A percentile compares a stretch with the other conserved stretches of the same genome.
Conservation (phyloP, 2,329 filamentous ascomycete species). For the Parafenestella ontariensis region DNA sequence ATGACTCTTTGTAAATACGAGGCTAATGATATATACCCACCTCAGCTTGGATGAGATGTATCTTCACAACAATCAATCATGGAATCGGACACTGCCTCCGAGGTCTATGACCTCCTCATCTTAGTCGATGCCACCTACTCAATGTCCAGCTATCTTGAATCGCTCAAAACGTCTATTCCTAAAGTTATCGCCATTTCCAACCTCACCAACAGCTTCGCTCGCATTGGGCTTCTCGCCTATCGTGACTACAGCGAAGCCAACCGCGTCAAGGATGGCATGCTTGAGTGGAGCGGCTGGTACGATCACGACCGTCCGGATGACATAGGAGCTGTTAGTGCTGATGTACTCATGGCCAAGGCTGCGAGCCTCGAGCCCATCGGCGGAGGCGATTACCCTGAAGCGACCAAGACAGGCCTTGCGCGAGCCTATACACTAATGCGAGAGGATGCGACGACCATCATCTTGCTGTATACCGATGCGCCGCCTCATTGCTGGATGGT, state of each 20-base stretch:
- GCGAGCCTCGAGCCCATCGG: conserved; percentile 38
- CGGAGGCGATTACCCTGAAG: conserved; percentile 58
- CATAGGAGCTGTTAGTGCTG: conserved; percentile 4
- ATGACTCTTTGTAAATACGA: neutral
- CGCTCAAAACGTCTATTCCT: conserved; percentile 57
- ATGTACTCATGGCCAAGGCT: conserved; percentile 19
- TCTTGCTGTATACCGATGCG: conserved; percentile 59
- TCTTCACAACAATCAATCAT: conserved; percentile 4
- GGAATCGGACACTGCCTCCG: conserved; percentile 3
- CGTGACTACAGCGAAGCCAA: conserved; percentile 54
- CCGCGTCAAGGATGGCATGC: conserved; percentile 30
- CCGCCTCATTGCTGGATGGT: conserved; percentile 53
- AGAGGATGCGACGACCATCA: conserved; percentile 57
- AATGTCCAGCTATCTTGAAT: conserved; percentile 54
- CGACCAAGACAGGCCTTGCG: conserved; percentile 59
- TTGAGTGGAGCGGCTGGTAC: conserved; percentile 61
- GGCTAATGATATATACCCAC: neutral
- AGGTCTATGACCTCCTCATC: conserved; percentile 55
- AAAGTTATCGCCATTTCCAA: conserved; percentile 60
- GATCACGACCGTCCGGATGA: conserved; percentile 13
- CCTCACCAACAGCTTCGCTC: conserved; percentile 58
- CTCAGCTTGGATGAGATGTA: too few species aligned
- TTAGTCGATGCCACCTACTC: conserved; percentile 58
- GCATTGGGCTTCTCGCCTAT: conserved; percentile 60
- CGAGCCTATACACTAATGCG: conserved; percentile 58